Base-by-base conservation (phyloP, 2,329 filamentous ascomycete genomes). In the Thielaviopsis musarum region DNA sequence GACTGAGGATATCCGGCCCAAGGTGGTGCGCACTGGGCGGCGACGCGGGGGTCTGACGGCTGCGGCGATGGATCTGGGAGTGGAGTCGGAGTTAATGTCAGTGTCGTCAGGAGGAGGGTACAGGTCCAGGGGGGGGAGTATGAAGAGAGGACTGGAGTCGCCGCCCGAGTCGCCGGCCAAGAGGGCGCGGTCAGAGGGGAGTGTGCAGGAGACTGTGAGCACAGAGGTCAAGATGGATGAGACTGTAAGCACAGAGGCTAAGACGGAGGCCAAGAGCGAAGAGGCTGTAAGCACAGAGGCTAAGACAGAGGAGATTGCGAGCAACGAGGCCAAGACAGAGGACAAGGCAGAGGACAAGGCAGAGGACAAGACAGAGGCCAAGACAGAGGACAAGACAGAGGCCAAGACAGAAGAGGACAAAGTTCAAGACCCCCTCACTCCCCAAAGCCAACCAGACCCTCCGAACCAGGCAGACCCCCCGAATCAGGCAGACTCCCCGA, bases 1-100 rank as follows among this genome's bases (percentile, higher is more conserved):
- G 26, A 78, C 75, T 0, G 80, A 80, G 1, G 76, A 78, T 28
- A 75, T 81, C 30, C 74, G 79, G 13, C 78, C 77, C 1, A 74
- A 74, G 15, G 69, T 82, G 22, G 68, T 68, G 26, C 55, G 58
- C 24, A 28, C 38, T 12, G 51, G 56, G 21, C 41, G 45, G 24
- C 49, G 51, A 22, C 17, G 34, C 12, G 26, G n/a, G 21, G 17
- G n/a, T n/a, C 24, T 54, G 21, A 22, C 52, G 51, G 51, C 15
- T 7, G 51, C 51, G 26, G 21, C 21, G 26, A 21, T 30, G 3
- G 26, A 45, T 10, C 15, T 26, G 22, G 10, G 30, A 10, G 30
- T 12, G 10, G 30, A 34, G 6, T 5, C 30, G 10, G 30, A 34
- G 4, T 3, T 12, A 9, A 52, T 26, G 21, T 22, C 51, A 13